Evolutionary conservation across 2,329 filamentous ascomycete genomes (phyloP), one percentile per base, ranked within the genome.

Genomic region (Epicoccum sorghinum): DNA sequence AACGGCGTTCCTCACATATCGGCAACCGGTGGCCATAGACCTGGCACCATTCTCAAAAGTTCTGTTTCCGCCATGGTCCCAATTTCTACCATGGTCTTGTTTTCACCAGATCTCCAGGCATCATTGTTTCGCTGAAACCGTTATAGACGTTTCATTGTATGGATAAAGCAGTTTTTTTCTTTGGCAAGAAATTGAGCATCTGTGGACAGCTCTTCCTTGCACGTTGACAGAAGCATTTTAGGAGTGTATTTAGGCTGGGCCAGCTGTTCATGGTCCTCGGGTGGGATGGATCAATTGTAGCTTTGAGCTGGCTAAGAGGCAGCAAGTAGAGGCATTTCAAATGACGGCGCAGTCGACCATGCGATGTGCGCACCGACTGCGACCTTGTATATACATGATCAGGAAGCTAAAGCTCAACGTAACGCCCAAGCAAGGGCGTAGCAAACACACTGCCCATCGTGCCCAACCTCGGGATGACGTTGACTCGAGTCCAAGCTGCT

Each of bases 41-140:
- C 43, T 53, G 61, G 61, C 52, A 58, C 55, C 51, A 63, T 63
- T 61, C 37, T 59, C 23, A 70, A 72, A 72, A 71, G 62, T 68
- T 67, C 36, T 60, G 18, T 49, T 64, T 55, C 10, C 9, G 12
- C 45, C 5, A 27, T 37, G 50, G 49, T 37, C 4, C 13, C 13
- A 18, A 12, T 33, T 33, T 33, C 4, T 6, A 29, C 27, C 23
- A 14, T 14, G n/a, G 38, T 27, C 7, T 29, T 27, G 13, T 14
- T 41, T 18, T 41, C 14, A 12, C 14, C 40, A 12, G 12, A 32
- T 39, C 7, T 12, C 32, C 4, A 12, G 36, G 23, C 39, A 27
- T 45, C 22, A 27, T 47, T 52, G 33, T 39, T 47, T 23, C 37
- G 13, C 13, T 25, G 12, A 14, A 18, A 14, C 22, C 24, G 24